These are phyloP conservation scores for Aschersonia sp. DNA, from an alignment of 2,329 filamentous ascomycete species.

Conservation along the genomic window DNA sequence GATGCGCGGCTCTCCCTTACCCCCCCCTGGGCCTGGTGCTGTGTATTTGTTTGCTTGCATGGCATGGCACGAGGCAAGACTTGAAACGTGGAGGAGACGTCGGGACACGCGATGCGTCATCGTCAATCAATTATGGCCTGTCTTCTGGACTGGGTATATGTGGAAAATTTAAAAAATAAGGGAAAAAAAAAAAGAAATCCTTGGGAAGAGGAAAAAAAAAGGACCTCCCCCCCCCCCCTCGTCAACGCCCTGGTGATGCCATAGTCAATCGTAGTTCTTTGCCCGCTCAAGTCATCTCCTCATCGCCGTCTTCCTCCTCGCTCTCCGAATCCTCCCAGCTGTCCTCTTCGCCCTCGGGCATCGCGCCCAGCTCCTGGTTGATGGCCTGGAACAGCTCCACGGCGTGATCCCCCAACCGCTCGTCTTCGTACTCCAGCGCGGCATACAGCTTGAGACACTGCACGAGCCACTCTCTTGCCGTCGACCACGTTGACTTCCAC, in stretches of 20 bases:
- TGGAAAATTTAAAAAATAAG: neutral
- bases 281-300: constrained; percentile 7
- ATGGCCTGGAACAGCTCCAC: constrained; percentile 53
- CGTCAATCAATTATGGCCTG: neutral
- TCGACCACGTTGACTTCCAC: constrained; percentile 50
- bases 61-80: too few relatives aligned
- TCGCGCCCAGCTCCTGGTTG: constrained; percentile 48
- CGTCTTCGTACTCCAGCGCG: constrained; percentile 71
- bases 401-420: constrained; percentile 60
- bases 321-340: constrained; percentile 35
- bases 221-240: neutral
- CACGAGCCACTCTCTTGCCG: constrained; percentile 69
- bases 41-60: neutral
- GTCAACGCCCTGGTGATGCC: neutral
- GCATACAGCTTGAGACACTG: constrained; percentile 70
- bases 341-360: constrained; percentile 38
- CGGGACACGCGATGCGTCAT: too few relatives aligned
- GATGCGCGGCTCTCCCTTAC: constrained; percentile 31
- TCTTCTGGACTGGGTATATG: neutral
- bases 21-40: constrained; percentile 32
- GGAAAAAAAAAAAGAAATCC: neutral
- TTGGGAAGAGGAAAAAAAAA: neutral
- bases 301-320: constrained; percentile 39
- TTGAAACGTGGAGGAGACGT: too few relatives aligned
- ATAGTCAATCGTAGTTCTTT: neutral